Percentiles rank a stretch among this genome's conserved stretches.
phyloP scores from a whole-genome alignment of 169 alveolate species.

The Ichthyophthirius multifiliis region DNA sequence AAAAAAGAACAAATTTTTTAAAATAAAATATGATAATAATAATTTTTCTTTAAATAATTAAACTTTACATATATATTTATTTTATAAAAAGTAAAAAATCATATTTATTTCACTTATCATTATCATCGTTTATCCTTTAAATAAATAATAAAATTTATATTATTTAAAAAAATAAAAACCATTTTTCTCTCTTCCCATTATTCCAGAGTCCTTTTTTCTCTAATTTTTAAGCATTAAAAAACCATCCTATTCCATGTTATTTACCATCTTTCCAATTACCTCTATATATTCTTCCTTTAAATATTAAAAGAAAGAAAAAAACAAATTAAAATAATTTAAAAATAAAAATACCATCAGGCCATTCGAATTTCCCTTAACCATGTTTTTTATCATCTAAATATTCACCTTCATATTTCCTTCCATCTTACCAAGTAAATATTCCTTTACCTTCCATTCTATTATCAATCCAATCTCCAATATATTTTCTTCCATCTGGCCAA shows the following conservation, averaged over 20 bases:
- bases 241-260: conserved; percentile 32
- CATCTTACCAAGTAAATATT: neutral
- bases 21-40: no score
- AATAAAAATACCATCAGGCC: conserved; percentile 15
- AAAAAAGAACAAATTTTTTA: no score
- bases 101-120: no score
- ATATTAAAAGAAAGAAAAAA: no score
- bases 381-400: conserved; percentile 5
- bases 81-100: no score
- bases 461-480: conserved; percentile 9
- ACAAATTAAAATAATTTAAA: no score
- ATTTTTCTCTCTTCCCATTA: conserved; percentile 30
- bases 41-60: no score
- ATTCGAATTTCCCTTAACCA: conserved; percentile 1
- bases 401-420: neutral
- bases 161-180: no score
- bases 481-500: conserved; percentile 22
- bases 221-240: neutral
- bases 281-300: conserved; percentile 22
- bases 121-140: no score
- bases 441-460: neutral
- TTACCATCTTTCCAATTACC: conserved; percentile 36
- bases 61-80: no score
- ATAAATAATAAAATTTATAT: no score
- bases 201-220: conserved; percentile 36